Evolutionary conservation across 2,329 filamentous ascomycete species (phyloP), one percentile per base, ranked within the genome.

Genomic region (Ceratocystiopsis sp.): DNA sequence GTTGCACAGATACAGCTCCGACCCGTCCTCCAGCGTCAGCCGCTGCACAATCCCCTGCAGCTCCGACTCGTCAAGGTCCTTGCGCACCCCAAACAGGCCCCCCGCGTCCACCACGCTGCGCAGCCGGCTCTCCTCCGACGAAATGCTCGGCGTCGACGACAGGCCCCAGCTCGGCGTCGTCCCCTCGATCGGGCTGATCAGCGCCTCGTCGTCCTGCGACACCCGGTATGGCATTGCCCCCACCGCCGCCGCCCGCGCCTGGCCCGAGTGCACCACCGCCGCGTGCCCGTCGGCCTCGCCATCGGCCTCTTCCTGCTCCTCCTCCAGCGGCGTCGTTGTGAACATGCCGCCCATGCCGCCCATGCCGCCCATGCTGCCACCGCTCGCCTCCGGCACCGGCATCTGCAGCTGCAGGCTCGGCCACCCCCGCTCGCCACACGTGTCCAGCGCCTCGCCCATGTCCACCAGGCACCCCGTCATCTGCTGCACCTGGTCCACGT

Each of bases 401-500:
- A 48, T 43, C 37, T 49, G 48, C 14, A 54, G 48, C 48, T 49
- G 46, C 14, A 55, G 45, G 21, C 50, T 50, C 1, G 53, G 53
- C 53, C 53, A 55, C 11, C 53, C 53, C 3, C 33, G 37, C 29
- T 46, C 45, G 15, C 49, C 49, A 21, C 52, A 49, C 2, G 52
- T 48, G 14, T 49, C 49, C 1, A 44, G 34, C 4, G 52, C 51
- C n/a, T 55, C 53, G 2, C 53, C 54, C 25, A 55, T 41, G 29
- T 56, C 53, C 16, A 56, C 44, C 9, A 49, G 15, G 19, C 51
- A 51, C 34, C 54, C 53, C 12, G 53, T 52, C 1, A 45, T 46
- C 16, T 49, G 44, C 46, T 57, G 53, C 3, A 56, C 41, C 12
- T 49, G 42, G 7, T 39, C 38, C 12, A 51, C 53, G 48, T 59